Evolutionary conservation across 805 yeast species (phyloP).

Genomic region (Scheffersomyces lignosus): DNA sequence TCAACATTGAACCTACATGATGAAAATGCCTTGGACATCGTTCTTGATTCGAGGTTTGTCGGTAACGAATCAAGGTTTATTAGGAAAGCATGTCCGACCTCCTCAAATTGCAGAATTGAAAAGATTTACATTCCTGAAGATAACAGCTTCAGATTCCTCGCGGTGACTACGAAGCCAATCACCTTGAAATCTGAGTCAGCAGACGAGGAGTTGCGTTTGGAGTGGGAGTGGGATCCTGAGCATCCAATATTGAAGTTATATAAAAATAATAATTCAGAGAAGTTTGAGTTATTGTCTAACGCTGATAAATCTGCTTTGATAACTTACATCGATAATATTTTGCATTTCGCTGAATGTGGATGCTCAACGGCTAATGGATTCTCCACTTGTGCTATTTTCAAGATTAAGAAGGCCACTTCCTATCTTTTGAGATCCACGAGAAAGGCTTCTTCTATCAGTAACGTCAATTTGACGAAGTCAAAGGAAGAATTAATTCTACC

Average conservation of each 20-base stretch:
- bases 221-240: slow-evolving; percentile 85
- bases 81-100: slow-evolving; percentile 61
- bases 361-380: slow-evolving; percentile 45
- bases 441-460: slow-evolving; percentile 44
- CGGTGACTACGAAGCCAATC: slow-evolving; percentile 58
- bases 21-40: slow-evolving; percentile 54
- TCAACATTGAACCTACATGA: slow-evolving; percentile 10
- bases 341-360: slow-evolving; percentile 65
- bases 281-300: slow-evolving; percentile 56
- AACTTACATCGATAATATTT: slow-evolving; percentile 60
- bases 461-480: slow-evolving; percentile 34
- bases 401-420: slow-evolving; percentile 62
- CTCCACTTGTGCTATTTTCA: slow-evolving; percentile 55
- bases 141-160: slow-evolving; percentile 47
- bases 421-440: slow-evolving; percentile 60
- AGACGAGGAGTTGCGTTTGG: slow-evolving; percentile 72
- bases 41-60: slow-evolving; percentile 72
- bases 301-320: slow-evolving; percentile 56
- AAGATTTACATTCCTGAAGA: slow-evolving; percentile 46
- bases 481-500: slow-evolving; percentile 39
- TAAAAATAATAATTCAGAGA: slow-evolving; percentile 20
- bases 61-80: slow-evolving; percentile 78
- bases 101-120: slow-evolving; percentile 69
- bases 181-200: slow-evolving; percentile 29
- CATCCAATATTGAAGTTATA: slow-evolving; percentile 72